These are phyloP conservation scores for Alloascoidea africana DNA, from an alignment of 805 yeast genomes.

Conservation along the genomic window DNA sequence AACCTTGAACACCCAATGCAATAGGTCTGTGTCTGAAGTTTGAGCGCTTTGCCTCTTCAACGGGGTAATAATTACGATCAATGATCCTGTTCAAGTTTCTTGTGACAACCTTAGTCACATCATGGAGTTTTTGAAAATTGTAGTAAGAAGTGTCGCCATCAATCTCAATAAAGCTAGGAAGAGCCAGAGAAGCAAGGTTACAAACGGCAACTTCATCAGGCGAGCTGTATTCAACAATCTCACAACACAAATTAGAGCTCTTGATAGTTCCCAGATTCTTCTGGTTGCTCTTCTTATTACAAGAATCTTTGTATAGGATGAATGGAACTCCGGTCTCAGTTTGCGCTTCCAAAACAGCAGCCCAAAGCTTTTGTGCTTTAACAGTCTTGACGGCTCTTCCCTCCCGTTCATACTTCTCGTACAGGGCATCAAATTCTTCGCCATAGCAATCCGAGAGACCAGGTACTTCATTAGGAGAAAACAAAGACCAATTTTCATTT, in stretches of 20 bases:
- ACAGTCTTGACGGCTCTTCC: conserved; percentile 49
- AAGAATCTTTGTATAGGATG: conserved; percentile 85
- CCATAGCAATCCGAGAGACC: conserved; percentile 78
- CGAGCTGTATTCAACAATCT: conserved; percentile 82
- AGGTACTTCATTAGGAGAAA: conserved; percentile 81
- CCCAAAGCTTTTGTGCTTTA: conserved; percentile 86
- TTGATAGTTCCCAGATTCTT: conserved; percentile 85
- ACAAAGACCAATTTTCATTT: conserved; percentile 73
- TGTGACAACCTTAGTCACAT: conserved; percentile 61
- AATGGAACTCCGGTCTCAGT: conserved; percentile 95
- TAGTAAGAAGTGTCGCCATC: conserved; percentile 35
- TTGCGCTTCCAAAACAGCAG: conserved; percentile 78
- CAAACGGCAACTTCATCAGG: conserved; percentile 94
- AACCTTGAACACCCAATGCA: conserved; percentile 97
- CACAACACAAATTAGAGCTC: conserved; percentile 90
- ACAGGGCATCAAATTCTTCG: conserved; percentile 61
- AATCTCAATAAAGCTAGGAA: conserved; percentile 58
- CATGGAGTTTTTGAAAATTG: conserved; percentile 64
- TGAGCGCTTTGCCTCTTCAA: conserved; percentile 56
- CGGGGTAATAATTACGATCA: conserved; percentile 78
- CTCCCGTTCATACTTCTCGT: conserved; percentile 56
- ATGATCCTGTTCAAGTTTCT: conserved; percentile 71
- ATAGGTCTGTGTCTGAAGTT: conserved; percentile 82
- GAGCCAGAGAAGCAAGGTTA: conserved; percentile 81
- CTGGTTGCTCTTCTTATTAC: conserved; percentile 80